Conservation (phyloP, 768 basidiomycete genomes). For the Pleurotus eryngii region DNA sequence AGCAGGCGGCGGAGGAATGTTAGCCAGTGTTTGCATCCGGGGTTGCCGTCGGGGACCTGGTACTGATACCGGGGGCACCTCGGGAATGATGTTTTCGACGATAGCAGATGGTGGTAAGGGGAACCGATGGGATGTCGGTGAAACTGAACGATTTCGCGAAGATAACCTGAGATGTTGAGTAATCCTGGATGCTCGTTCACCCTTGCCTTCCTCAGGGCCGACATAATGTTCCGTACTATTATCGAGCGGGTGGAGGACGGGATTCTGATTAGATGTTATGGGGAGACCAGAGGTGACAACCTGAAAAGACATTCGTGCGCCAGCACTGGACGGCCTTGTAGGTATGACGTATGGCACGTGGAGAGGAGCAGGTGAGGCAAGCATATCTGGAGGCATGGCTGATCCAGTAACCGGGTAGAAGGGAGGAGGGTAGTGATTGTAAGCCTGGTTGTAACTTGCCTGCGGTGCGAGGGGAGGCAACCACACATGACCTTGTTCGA, state of each 20-base stretch:
- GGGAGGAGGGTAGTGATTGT: conserved; percentile 28
- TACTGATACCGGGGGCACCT: conserved; percentile 12
- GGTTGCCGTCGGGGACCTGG: conserved; percentile 4
- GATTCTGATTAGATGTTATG: conserved; percentile 22
- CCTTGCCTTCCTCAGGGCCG: conserved; percentile 57
- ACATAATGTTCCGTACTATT: conserved; percentile 14
- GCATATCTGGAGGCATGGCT: conserved; percentile 14
- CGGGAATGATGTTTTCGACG: conserved; percentile 12
- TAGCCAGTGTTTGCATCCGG: not conserved
- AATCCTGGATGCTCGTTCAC: conserved; percentile 54
- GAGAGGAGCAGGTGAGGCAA: conserved; percentile 15
- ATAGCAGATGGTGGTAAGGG: conserved; percentile 27
- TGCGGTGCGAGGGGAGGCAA: conserved; percentile 35
- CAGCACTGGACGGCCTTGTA: conserved; percentile 53
- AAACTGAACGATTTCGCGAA: conserved; percentile 58
- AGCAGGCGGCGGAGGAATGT: conserved; percentile 9
- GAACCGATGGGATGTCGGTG: conserved; percentile 57
- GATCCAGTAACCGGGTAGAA: conserved; percentile 14
- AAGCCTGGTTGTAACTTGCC: conserved; percentile 22
- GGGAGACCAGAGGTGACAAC: conserved; percentile 34
- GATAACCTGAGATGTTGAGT: conserved; percentile 56
- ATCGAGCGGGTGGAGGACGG: conserved; percentile 25
- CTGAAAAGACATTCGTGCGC: conserved; percentile 26
- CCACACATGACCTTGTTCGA: conserved; percentile 51
- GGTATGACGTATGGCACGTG: conserved; percentile 17